Conservation (phyloP, 352 stramenopile genomes). For the Elongisporangium senticosum region DNA sequence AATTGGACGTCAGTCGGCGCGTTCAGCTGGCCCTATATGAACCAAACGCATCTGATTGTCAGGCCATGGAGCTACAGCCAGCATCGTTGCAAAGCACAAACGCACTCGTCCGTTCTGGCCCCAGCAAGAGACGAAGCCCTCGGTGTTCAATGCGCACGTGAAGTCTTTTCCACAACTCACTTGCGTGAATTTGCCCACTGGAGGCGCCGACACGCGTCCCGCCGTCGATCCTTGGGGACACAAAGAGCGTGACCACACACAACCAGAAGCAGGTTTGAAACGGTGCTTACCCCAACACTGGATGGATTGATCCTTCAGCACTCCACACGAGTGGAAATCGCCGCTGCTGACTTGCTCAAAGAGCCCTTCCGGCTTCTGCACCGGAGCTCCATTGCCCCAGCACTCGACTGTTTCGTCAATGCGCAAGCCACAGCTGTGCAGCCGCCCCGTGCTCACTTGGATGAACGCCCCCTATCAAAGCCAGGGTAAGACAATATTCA, state of each 20-base stretch:
- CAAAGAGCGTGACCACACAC: not conserved
- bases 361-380: conserved; percentile 45
- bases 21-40: conserved; percentile 41
- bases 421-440: conserved; percentile 72
- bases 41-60: not conserved
- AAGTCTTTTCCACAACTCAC: conserved; percentile 72
- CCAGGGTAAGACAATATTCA: not conserved
- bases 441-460: conserved; percentile 64
- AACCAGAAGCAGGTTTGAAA: not conserved
- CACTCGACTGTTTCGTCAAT: conserved; percentile 77
- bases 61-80: not conserved
- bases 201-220: conserved; percentile 27
- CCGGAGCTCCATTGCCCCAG: conserved; percentile 55
- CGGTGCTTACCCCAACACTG: conserved; percentile 57
- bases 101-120: conserved; percentile 56
- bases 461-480: conserved; percentile 52
- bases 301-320: conserved; percentile 75
- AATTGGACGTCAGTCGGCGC: conserved; percentile 33
- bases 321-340: conserved; percentile 72
- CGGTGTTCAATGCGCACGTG: conserved; percentile 43
- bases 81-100: not conserved
- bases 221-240: conserved; percentile 23
- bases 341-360: conserved; percentile 82
- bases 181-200: conserved; percentile 61
- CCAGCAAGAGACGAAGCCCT: conserved; percentile 55